Evolutionary conservation across 352 stramenopile species (phyloP).

Genomic region (Stramenopiles sp.): DNA sequence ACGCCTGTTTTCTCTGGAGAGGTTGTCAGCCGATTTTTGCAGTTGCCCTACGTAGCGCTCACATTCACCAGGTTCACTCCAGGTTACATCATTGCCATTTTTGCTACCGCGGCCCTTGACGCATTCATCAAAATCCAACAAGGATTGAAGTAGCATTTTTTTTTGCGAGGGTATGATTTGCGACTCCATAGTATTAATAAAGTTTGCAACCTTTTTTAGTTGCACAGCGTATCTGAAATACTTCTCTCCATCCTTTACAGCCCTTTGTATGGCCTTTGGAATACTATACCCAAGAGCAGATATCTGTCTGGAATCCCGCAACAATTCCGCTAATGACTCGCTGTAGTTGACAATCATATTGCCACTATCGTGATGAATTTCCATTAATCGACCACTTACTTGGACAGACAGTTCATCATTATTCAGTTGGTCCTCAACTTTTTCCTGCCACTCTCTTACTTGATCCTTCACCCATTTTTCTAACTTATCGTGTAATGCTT

Average conservation of each 20-base stretch:
- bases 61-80: constrained; percentile 66
- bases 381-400: constrained; percentile 60
- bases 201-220: constrained; percentile 84
- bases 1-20: constrained; percentile 64
- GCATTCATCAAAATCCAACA: constrained; percentile 79
- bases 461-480: constrained; percentile 25
- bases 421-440: constrained; percentile 35
- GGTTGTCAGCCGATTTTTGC: constrained; percentile 42
- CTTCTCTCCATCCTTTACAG: constrained; percentile 61
- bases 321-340: constrained; percentile 66
- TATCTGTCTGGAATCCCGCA: constrained; percentile 71
- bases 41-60: constrained; percentile 72
- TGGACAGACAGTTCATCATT: constrained; percentile 40
- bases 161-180: constrained; percentile 82
- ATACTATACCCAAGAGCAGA: constrained; percentile 51
- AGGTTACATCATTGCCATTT: not conserved
- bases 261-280: constrained; percentile 34
- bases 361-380: constrained; percentile 33
- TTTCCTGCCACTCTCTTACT: constrained; percentile 56
- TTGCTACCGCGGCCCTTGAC: too few species aligned
- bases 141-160: constrained; percentile 70
- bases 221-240: constrained; percentile 80
- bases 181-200: constrained; percentile 83
- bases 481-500: constrained; percentile 14
- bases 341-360: constrained; percentile 75